A percentile compares a stretch with the other conserved stretches of the same genome.
These are phyloP conservation scores for Phytophthora litchii DNA, from an alignment of 352 stramenopile genomes.

Conservation along the genomic window DNA sequence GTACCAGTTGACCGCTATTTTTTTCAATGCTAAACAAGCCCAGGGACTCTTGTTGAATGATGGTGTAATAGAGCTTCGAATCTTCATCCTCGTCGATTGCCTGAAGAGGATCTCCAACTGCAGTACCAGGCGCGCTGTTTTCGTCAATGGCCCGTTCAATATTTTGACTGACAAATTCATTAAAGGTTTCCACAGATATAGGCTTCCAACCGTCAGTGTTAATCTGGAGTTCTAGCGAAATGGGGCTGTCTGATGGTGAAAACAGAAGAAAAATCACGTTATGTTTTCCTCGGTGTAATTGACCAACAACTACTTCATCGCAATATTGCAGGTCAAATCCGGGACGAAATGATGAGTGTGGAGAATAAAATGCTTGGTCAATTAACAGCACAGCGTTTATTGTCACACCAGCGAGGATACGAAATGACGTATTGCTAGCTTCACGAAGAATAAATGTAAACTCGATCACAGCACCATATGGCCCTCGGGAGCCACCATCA, in stretches of 20 bases:
- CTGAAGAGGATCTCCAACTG: slow-evolving; percentile 14
- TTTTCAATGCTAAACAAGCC: slow-evolving; percentile 24
- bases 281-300: slow-evolving; percentile 23
- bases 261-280: slow-evolving; percentile 19
- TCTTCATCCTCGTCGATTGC: slow-evolving; percentile 28
- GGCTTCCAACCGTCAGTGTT: slow-evolving; percentile 12
- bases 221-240: slow-evolving; percentile 24
- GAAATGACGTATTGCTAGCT: slow-evolving; percentile 11
- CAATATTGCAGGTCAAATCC: slow-evolving; percentile 20
- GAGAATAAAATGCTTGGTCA: slow-evolving; percentile 6
- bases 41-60: slow-evolving; percentile 17
- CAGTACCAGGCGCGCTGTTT: slow-evolving; percentile 20
- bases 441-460: slow-evolving; percentile 19
- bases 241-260: slow-evolving; percentile 6
- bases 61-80: slow-evolving; percentile 17
- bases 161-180: neutral
- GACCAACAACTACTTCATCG: slow-evolving; percentile 10
- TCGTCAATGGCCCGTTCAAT: slow-evolving; percentile 23
- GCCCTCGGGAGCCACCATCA: neutral
- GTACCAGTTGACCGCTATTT: slow-evolving; percentile 17
- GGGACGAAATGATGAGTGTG: slow-evolving; percentile 9
- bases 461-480: slow-evolving; percentile 19
- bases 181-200: slow-evolving; percentile 18
- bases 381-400: slow-evolving; percentile 20
- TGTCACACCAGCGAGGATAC: slow-evolving; percentile 9